Conservation (phyloP, 768 basidiomycete species). For the Leccinum boreale region DNA sequence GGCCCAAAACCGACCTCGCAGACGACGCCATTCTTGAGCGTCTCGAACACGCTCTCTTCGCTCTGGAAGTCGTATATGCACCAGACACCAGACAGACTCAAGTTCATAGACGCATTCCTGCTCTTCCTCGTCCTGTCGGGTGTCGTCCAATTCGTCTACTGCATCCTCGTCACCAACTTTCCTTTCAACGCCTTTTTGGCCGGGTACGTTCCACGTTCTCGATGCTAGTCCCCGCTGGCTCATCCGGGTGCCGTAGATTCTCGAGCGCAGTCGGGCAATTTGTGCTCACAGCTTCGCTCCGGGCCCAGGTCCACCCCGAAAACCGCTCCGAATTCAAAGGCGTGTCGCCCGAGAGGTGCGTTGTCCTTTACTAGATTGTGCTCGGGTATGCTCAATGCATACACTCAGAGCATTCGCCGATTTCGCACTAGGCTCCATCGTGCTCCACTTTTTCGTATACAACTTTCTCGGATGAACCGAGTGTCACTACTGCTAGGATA, state of each 20-base stretch:
- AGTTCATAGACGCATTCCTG: constrained; percentile 92
- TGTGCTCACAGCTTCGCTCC: constrained; percentile 87
- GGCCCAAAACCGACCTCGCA: constrained; percentile 29
- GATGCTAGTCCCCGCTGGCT: not conserved
- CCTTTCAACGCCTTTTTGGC: constrained; percentile 98
- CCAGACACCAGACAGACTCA: constrained; percentile 78
- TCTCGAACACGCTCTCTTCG: constrained; percentile 41
- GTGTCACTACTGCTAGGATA: constrained; percentile 1
- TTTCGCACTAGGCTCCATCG: constrained; percentile 90
- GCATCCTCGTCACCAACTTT: constrained; percentile 85
- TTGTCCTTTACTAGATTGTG: not conserved
- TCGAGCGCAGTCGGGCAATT: constrained; percentile 94
- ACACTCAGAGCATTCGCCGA: constrained; percentile 88
- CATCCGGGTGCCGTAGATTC: constrained; percentile 65
- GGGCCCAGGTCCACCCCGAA: constrained; percentile 87
- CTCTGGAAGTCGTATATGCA: constrained; percentile 77
- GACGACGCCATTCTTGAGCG: constrained; percentile 12
- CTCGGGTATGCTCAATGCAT: not conserved
- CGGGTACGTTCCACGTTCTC: constrained; percentile 60
- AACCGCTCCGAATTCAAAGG: constrained; percentile 83
- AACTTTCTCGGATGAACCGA: constrained; percentile 84
- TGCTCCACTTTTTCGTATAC: constrained; percentile 97
- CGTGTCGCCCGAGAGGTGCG: constrained; percentile 90
- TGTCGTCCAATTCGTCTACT: constrained; percentile 87
- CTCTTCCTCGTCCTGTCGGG: constrained; percentile 91